These are phyloP conservation scores for Pouteria glomerata DNA, from an alignment of 148 eudicot genomes.

Conservation along the genomic window DNA sequence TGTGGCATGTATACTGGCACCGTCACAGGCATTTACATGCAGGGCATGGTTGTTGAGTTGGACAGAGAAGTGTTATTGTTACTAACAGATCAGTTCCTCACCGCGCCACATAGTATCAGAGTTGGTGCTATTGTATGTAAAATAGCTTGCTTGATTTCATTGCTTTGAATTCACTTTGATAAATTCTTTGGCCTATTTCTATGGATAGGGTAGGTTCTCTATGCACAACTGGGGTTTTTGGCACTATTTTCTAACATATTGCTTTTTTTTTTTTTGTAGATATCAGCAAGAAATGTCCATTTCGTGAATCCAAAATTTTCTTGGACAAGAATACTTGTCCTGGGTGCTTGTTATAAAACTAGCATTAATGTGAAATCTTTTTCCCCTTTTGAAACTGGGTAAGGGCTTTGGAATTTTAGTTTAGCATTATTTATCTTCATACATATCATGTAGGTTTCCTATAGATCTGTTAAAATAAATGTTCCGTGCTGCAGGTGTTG, in stretches of 20 bases:
- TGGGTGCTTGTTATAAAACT: constrained; percentile 81
- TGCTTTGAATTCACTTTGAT: neutral
- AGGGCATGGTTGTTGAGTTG: constrained; percentile 73
- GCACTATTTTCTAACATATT: neutral
- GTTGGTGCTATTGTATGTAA: constrained; percentile 78
- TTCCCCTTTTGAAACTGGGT: constrained; percentile 85
- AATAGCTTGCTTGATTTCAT: constrained; percentile 5
- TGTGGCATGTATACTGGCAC: constrained; percentile 65
- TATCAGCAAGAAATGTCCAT: constrained; percentile 66
- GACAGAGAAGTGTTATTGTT: constrained; percentile 74
- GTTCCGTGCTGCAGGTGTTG: constrained; percentile 44
- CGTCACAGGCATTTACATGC: constrained; percentile 60
- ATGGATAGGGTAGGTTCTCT: neutral
- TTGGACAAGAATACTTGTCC: constrained; percentile 68
- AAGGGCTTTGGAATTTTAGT: constrained; percentile 10
- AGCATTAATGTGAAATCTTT: constrained; percentile 53
- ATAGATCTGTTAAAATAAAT: neutral
- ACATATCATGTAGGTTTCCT: neutral
- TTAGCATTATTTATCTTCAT: neutral
- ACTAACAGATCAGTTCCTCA: constrained; percentile 53
- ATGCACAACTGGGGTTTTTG: neutral
- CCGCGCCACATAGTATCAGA: constrained; percentile 57
- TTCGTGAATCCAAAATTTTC: constrained; percentile 61
- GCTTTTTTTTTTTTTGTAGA: constrained; percentile 30
- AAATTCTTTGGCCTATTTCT: neutral